Evolutionary conservation across 164 flowering plant species (phyloP).

Genomic region (Macadamia tetraphylla): DNA sequence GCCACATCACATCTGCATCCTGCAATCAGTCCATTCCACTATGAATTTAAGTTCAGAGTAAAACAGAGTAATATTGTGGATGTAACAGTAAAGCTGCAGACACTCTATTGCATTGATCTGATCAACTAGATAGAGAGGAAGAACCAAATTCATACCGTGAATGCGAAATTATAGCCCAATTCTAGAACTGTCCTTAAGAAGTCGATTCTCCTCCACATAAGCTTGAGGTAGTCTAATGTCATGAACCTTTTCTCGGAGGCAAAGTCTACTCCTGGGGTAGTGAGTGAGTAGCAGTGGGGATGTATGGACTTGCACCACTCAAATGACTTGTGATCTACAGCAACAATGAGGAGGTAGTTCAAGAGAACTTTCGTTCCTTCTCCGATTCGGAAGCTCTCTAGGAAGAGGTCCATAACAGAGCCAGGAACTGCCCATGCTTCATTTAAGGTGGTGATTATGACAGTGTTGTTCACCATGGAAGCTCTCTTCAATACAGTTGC

Average conservation of each 20-base stretch:
- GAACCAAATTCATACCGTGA: constrained; percentile 21
- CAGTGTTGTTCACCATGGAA: constrained; percentile 27
- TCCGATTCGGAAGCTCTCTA: constrained; percentile 35
- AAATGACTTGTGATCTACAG: constrained; percentile 24
- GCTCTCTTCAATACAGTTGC: constrained; percentile 20
- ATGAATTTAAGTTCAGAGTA: no score
- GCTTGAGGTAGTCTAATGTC: constrained; percentile 15
- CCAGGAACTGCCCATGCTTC: constrained; percentile 33
- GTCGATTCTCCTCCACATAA: constrained; percentile 21
- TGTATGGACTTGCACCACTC: constrained; percentile 27
- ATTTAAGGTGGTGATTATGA: constrained; percentile 31
- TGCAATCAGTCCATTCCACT: constrained; percentile 10
- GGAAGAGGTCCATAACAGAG: constrained; percentile 38
- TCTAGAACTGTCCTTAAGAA: constrained; percentile 21
- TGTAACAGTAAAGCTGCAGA: no score
- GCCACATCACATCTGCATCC: constrained; percentile 49
- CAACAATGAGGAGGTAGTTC: constrained; percentile 32
- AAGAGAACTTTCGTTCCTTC: constrained; percentile 26
- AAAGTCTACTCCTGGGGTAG: constrained; percentile 14
- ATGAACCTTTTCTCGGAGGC: constrained; percentile 19
- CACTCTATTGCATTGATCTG: neutral
- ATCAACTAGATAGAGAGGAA: neutral
- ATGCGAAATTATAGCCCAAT: constrained; percentile 36
- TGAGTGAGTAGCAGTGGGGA: constrained; percentile 31
- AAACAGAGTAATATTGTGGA: no score